These are phyloP conservation scores for Thoreauomyces humboldtii DNA, from an alignment of 192 early-diverging fungal genomes.

Conservation along the genomic window DNA sequence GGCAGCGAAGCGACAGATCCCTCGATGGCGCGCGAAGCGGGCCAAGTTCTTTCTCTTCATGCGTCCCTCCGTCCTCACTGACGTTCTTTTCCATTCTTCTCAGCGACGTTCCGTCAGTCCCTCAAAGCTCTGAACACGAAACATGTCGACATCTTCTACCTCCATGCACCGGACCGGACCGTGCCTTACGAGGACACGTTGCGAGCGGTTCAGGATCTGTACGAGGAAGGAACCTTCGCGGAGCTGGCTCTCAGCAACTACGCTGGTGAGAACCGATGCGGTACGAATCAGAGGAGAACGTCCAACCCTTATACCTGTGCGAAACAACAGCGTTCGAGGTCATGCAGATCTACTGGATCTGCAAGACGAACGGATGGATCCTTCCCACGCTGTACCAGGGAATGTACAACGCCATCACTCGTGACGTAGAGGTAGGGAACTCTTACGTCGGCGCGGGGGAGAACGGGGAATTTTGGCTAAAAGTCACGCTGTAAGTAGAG, in stretches of 20 bases:
- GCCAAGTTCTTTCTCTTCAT: too few relatives aligned
- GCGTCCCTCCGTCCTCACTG: too few relatives aligned
- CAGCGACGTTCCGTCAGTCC: slow-evolving; percentile 33
- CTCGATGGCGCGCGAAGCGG: too few relatives aligned
- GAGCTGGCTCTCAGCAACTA: slow-evolving; percentile 40
- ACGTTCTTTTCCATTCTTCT: too few relatives aligned
- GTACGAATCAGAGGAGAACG: too few relatives aligned
- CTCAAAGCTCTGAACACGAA: slow-evolving; percentile 44
- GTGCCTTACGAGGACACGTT: slow-evolving; percentile 53
- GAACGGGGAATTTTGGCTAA: too few relatives aligned
- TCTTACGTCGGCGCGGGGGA: too few relatives aligned
- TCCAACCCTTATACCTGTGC: too few relatives aligned
- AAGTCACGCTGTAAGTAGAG: too few relatives aligned
- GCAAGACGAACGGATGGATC: slow-evolving; percentile 43
- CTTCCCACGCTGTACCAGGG: slow-evolving; percentile 50
- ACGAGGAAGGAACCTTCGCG: slow-evolving; percentile 50
- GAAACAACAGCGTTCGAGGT: slow-evolving; percentile 50
- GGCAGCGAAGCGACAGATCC: too few relatives aligned
- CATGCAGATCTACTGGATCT: slow-evolving; percentile 47
- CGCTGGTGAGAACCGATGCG: too few relatives aligned
- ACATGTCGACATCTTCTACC: slow-evolving; percentile 63
- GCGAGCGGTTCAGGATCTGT: slow-evolving; percentile 55
- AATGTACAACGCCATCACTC: slow-evolving; percentile 34
- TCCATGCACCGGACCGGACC: slow-evolving; percentile 58
- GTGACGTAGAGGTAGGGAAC: slow-evolving; percentile 27